Percentiles rank a stretch among this genome's conserved stretches.
Conservation (phyloP, 2,329 filamentous ascomycete genomes). For the Pseudocercospora macadamiae region DNA sequence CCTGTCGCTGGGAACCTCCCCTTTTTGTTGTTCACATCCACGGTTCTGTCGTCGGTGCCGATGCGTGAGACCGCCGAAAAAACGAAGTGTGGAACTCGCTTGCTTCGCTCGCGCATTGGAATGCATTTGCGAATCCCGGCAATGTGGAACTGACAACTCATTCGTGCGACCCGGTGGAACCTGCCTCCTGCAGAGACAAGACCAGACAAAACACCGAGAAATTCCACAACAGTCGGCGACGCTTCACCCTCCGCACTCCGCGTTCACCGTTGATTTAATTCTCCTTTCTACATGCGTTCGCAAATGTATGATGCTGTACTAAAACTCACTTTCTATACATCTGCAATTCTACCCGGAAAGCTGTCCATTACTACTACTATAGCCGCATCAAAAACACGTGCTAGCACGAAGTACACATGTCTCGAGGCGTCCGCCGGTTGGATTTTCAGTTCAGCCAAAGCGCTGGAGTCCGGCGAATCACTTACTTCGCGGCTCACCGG, state of each 20-base stretch:
- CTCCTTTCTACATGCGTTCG: background rate
- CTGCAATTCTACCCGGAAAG: background rate
- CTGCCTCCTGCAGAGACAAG: no score
- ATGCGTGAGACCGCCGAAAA: background rate
- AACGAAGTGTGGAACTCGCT: background rate
- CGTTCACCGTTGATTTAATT: no score
- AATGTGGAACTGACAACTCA: slow-evolving; percentile 4
- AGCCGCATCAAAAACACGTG: no score
- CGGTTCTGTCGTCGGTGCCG: background rate
- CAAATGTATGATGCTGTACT: background rate
- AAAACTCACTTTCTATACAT: background rate
- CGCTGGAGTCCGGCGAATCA: background rate
- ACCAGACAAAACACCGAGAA: no score
- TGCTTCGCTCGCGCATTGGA: background rate
- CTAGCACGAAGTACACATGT: background rate
- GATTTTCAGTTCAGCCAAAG: background rate
- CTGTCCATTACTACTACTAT: no score
- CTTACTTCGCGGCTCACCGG: background rate
- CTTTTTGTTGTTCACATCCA: no score
- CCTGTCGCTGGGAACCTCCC: no score
- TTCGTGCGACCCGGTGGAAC: background rate
- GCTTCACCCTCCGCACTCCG: no score
- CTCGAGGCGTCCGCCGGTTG: background rate
- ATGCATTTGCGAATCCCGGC: background rate
- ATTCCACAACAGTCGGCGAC: no score